Base-by-base conservation (phyloP, 306 rosid species). In the Begonia masoniana region DNA sequence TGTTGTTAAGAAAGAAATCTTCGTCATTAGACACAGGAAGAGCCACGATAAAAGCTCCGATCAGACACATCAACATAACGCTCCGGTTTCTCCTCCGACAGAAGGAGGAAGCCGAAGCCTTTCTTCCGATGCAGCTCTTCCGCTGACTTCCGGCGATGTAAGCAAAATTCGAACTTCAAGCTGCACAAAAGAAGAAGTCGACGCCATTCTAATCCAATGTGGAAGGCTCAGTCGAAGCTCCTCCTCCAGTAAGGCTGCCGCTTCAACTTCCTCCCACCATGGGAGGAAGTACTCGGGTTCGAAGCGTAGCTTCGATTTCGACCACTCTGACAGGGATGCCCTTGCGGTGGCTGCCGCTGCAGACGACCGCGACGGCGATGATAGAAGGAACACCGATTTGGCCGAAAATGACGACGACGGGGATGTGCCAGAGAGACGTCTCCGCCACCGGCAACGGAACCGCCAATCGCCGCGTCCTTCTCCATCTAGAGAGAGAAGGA, bases 151-250 rank as follows among this genome's bases (percentile, higher is more conserved):
- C 9, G 39, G 39, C 9, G 39, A 31, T 7, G 7, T 31, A 31
- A 7, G 39, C 39, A 31, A 31, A 31, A 31, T 31, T 31, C 76
- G 88, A 71, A 83, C 99, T 41, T 81, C 88, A 12, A 91, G 93
- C 81, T 86, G 96, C 68, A 86, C 89, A 1, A 86, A 86, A 35
- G 96, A 91, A 56, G 96, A 92, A 57, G 87, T 86, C 46, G 99
- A 92, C 63, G 99, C 95, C 26, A 92, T 92, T 66, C 73, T 92
- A 5, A 79, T 92, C 16, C 99, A 86, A 64, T 86, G 99, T 63
- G 99, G 99, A 10, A 73, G 96, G 50, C 83, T 91, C 23, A 83
- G 93, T 68, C 80, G 99, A 52, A 91, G 99, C 80, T 83, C 96
- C 46, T 91, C 19, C 19, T 17, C 99, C 7, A 82, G 84, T 1